phyloP scores from a whole-genome alignment of 257 asterid genomes.

The Voacanga thouarsii region DNA sequence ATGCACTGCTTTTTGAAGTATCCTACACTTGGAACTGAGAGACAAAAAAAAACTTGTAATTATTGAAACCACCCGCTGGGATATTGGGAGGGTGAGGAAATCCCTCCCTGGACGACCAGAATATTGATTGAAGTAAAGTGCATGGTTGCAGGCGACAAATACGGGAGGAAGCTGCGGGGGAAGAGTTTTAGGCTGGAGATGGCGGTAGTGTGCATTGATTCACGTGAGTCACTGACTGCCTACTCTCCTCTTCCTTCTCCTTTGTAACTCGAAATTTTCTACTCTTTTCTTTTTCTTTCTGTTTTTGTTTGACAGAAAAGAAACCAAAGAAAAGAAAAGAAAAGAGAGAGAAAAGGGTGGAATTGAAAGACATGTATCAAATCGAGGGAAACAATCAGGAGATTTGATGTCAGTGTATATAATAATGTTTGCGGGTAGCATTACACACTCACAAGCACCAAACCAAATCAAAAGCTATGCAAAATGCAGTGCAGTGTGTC shows the following conservation, averaged over 20 bases:
- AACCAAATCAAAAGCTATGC: background rate
- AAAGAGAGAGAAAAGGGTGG: conserved; percentile 10
- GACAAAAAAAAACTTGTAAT: no score
- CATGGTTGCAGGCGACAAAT: conserved; percentile 54
- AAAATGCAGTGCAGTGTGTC: background rate
- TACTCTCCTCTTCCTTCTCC: background rate
- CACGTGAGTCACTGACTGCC: conserved; percentile 31
- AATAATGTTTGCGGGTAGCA: conserved; percentile 31
- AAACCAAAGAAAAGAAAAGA: conserved; percentile 19
- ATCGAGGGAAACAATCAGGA: conserved; percentile 18
- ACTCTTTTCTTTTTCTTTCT: background rate
- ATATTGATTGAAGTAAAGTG: conserved; percentile 21
- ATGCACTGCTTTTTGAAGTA: no score
- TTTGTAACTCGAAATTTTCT: conserved; percentile 11
- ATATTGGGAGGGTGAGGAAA: no score
- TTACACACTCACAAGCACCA: conserved; percentile 13
- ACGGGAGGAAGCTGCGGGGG: conserved; percentile 26
- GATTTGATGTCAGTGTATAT: background rate
- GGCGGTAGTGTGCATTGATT: conserved; percentile 30
- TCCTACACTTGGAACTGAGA: no score
- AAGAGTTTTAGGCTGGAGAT: conserved; percentile 2
- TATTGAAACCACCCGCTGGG: no score
- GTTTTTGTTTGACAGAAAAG: conserved; percentile 18
- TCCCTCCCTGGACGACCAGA: background rate
- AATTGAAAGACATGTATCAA: conserved; percentile 37